Evolutionary conservation across 2,329 filamentous ascomycete species (phyloP).

Genomic region (Fusarium neocosmosporiellum): DNA sequence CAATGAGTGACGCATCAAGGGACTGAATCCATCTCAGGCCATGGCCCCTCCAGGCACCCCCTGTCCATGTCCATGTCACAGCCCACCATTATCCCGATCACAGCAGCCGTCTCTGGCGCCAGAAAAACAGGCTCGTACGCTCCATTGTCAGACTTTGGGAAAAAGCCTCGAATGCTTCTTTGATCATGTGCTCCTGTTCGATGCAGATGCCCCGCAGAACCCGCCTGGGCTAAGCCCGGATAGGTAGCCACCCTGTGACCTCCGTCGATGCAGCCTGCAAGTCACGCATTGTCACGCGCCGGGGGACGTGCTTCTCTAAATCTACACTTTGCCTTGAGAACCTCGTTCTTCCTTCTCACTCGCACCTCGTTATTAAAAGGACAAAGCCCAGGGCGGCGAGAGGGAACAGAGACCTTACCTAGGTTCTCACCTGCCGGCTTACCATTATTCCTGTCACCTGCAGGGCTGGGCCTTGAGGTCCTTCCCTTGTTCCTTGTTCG

Average conservation of each 20-base stretch:
- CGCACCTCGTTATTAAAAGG: neutral
- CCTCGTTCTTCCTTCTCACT: neutral
- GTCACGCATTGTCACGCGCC: slow-evolving; percentile 42
- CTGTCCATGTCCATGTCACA: neutral
- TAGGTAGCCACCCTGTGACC: slow-evolving; percentile 33
- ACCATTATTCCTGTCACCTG: slow-evolving; percentile 9
- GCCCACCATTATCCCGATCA: neutral
- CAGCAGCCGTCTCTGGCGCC: slow-evolving; percentile 1
- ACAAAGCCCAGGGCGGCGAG: neutral
- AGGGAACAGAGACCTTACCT: slow-evolving; percentile 5
- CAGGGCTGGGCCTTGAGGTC: slow-evolving; percentile 16
- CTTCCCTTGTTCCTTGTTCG: slow-evolving; percentile 9
- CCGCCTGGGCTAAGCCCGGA: slow-evolving; percentile 26
- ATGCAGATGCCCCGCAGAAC: slow-evolving; percentile 25
- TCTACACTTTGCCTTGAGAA: slow-evolving; percentile 11
- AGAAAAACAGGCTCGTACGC: slow-evolving; percentile 1
- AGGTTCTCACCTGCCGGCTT: neutral
- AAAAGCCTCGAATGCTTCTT: slow-evolving; percentile 31
- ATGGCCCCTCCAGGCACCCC: neutral
- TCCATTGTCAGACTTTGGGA: slow-evolving; percentile 28
- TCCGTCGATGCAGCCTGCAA: slow-evolving; percentile 30
- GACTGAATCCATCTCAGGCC: neutral
- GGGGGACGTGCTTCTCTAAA: slow-evolving; percentile 34
- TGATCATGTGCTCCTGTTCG: slow-evolving; percentile 38
- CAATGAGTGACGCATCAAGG: neutral